Base-by-base conservation (phyloP, 2,329 filamentous ascomycete genomes). In the Aureobasidium sp. region DNA sequence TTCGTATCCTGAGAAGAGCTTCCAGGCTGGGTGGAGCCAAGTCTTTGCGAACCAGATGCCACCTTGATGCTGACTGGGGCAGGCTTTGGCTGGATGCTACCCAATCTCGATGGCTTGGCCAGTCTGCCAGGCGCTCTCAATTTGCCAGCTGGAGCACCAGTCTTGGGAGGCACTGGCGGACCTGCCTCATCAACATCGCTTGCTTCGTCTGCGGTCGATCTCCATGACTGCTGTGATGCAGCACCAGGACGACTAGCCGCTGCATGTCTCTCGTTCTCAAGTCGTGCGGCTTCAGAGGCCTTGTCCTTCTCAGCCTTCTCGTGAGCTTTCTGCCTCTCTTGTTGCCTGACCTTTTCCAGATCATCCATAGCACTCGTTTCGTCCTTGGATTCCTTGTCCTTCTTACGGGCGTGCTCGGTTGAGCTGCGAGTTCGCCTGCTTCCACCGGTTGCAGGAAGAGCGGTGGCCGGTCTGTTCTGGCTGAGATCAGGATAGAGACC, bases 21-120 rank as follows among this genome's bases (percentile, higher is more conserved):
- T 27, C 68, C 64, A 42, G 67, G 65, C 45, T 64, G 64, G n/a
- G 64, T 47, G 8, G 62, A 64, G 4, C 62, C 64, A 39, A 64
- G 59, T 61, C 76, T 72, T 58, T 73, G 72, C 56, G 76, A 73
- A 57, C 74, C 72, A 53, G 76, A 74, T 62, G 73, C 88, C 64
- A 90, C 87, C 62, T 83, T 84, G 68, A 88, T 91, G 62, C 88
- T 84, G 3, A 88, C 90, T 8, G 87, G 88, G 0, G 83, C 84
- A 63, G 87, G 85, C 71, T 86, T 90, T 0, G 85, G 85, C 59
- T 79, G 69, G 78, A 81, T 53, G 72, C 79, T 65, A 82, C 55
- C 55, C 41, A 83, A 67, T 67, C 80, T 72, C 41, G 78, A 75
- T 53, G 81, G 72, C 47, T 67, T 67, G 41, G 69, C 65, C 29